Evolutionary conservation across 2,329 filamentous ascomycete species (phyloP).

Genomic region (Diaporthe caulivora): DNA sequence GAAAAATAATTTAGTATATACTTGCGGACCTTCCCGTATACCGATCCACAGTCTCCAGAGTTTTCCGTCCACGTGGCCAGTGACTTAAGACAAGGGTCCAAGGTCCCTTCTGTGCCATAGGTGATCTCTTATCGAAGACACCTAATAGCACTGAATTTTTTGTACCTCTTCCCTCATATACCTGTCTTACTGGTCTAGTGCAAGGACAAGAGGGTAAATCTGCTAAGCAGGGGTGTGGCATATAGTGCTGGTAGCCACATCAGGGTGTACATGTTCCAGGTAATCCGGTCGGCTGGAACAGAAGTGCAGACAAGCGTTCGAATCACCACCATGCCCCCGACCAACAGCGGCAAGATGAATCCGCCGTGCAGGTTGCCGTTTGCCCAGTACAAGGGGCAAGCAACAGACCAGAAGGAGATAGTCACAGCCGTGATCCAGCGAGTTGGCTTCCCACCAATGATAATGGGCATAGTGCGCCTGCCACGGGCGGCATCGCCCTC

Average conservation of each 20-base stretch:
- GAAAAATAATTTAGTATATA: background rate
- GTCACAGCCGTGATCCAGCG: background rate
- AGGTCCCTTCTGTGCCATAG: no score
- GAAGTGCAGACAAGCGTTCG: background rate
- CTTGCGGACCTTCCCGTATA: background rate
- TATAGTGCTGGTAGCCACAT: background rate
- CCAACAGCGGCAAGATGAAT: background rate
- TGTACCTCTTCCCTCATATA: no score
- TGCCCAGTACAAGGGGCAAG: slow-evolving; percentile 10
- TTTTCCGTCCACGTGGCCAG: background rate
- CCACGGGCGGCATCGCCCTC: slow-evolving; percentile 40
- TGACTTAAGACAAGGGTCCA: no score
- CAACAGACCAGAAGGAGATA: slow-evolving; percentile 6
- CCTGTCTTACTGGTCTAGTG: no score
- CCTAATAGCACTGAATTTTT: no score
- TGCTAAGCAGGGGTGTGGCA: background rate
- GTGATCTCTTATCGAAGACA: no score
- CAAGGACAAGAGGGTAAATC: no score
- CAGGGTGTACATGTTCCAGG: background rate
- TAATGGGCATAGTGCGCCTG: slow-evolving; percentile 33
- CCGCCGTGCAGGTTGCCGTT: no score
- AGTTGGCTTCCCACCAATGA: background rate
- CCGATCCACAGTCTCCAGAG: background rate
- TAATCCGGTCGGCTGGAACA: background rate
- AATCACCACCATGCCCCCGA: background rate